Percentiles rank a stretch among this genome's conserved stretches.
Conservation (phyloP, 805 yeast species). For the Soucietia sequanensis region DNA sequence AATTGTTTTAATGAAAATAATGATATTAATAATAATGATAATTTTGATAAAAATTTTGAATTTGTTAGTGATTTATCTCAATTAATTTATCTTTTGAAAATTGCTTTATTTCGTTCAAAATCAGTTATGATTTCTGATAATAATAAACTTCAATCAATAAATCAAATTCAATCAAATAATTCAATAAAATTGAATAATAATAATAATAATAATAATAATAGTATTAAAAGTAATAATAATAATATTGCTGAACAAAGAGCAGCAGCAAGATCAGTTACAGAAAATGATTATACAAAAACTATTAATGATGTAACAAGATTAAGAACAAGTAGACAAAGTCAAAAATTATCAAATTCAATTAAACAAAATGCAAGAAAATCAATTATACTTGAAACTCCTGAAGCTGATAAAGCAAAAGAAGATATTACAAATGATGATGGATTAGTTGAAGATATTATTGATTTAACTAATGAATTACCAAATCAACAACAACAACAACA, state of each 20-base stretch:
- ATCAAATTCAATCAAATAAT: conserved; percentile 15
- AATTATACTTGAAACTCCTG: conserved; percentile 61
- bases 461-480: conserved; percentile 4
- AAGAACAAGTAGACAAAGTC: conserved; percentile 69
- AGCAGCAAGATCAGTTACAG: conserved; percentile 13
- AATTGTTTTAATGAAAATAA: conserved; percentile 58
- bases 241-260: conserved; percentile 5
- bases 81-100: conserved; percentile 70
- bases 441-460: conserved; percentile 9
- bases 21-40: conserved; percentile 29
- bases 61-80: conserved; percentile 71
- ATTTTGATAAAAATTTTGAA: conserved; percentile 54
- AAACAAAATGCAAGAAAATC: conserved; percentile 67
- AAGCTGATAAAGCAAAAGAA: conserved; percentile 38
- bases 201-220: conserved; percentile 7
- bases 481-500: too few species aligned
- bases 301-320: conserved; percentile 74
- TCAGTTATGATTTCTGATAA: conserved; percentile 46
- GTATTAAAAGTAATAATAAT: conserved; percentile 1
- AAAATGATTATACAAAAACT: conserved; percentile 64
- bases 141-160: not conserved
- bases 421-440: conserved; percentile 21
- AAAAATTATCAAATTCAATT: conserved; percentile 51
- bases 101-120: conserved; percentile 76
- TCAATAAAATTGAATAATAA: conserved; percentile 10